Evolutionary conservation across 805 yeast genomes (phyloP), one percentile per base, ranked within the genome.

Genomic region (Kodamaea nitidulidarum): DNA sequence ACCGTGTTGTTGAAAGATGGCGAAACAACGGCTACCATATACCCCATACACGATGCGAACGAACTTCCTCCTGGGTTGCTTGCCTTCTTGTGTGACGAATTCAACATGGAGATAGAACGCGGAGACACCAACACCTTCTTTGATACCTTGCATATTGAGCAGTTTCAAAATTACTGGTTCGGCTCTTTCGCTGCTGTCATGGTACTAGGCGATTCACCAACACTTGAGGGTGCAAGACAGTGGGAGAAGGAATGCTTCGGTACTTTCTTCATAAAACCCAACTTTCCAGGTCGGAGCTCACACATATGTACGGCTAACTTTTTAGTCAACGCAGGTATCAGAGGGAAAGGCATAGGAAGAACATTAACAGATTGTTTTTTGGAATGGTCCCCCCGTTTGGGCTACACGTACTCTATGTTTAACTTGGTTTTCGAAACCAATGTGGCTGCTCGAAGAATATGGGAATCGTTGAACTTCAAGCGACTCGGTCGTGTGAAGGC

Each of bases 201-300:
- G 87, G 80, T 66, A 42, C 66, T 88, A n/a, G 97, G 97, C 3
- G 93, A 85, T 54, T 53, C 67, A 0, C 67, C 76, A 0, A 47
- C 57, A 4, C 58, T 75, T 12, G 71, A 67, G 38, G 67, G 71
- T 8, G 56, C 71, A 26, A 75, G 82, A 37, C 88, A 83, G 55
- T 90, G 98, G 96, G 95, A 88, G 44, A 87, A 85, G 51, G 90
- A 84, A 55, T 91, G 97, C 56, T 67, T 93, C 34, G 98, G 98
- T 0, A 76, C 90, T 1, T 88, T 91, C 55, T 81, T 75, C 56
- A 73, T 91, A 44, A 84, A 84, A 47, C 93, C 97, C 2, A 84
- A 87, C 52, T 91, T 82, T 55, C 96, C 97, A 0, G 98, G 98
- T 2, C 69, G 98, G 32, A 83, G 93, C 14, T 80, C 95, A 0